These are phyloP conservation scores for Dendrobium huoshanense DNA, from an alignment of 106 monocot genomes.

Conservation along the genomic window DNA sequence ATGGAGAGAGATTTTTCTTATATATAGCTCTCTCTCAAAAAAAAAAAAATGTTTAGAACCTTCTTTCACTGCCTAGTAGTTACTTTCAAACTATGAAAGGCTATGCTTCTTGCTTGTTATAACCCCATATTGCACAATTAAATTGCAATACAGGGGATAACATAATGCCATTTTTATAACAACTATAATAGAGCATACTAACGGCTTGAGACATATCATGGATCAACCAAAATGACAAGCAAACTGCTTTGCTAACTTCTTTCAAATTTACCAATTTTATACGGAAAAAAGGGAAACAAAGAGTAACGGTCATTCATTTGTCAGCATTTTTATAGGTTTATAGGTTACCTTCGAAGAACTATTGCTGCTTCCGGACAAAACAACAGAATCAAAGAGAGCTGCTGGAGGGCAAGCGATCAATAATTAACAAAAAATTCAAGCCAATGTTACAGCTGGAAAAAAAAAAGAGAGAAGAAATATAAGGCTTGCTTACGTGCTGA, in stretches of 20 bases:
- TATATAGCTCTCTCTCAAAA: no score
- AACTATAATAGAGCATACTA: neutral
- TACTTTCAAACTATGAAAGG: no score
- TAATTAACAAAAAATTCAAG: neutral
- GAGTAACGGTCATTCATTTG: neutral
- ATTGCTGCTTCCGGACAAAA: slow-evolving; percentile 31
- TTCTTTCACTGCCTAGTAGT: no score
- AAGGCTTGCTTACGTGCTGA: slow-evolving; percentile 36
- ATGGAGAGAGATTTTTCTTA: no score
- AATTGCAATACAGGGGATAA: neutral
- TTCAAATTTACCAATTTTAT: neutral
- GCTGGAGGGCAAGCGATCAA: slow-evolving; percentile 15
- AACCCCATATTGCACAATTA: no score
- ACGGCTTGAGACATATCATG: neutral
- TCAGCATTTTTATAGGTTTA: neutral
- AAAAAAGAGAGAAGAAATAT: neutral
- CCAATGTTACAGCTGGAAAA: slow-evolving; percentile 3
- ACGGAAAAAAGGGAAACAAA: neutral
- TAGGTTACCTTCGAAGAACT: slow-evolving; percentile 61
- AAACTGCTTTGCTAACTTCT: neutral
- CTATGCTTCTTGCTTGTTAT: no score
- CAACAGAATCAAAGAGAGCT: slow-evolving; percentile 56
- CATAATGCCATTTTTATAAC: neutral
- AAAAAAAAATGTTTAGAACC: no score
- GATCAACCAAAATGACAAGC: neutral